Evolutionary conservation across 495 filamentous ascomycete species (phyloP), one percentile per base, ranked within the genome.

Genomic region (Hypoxylon fuscum): DNA sequence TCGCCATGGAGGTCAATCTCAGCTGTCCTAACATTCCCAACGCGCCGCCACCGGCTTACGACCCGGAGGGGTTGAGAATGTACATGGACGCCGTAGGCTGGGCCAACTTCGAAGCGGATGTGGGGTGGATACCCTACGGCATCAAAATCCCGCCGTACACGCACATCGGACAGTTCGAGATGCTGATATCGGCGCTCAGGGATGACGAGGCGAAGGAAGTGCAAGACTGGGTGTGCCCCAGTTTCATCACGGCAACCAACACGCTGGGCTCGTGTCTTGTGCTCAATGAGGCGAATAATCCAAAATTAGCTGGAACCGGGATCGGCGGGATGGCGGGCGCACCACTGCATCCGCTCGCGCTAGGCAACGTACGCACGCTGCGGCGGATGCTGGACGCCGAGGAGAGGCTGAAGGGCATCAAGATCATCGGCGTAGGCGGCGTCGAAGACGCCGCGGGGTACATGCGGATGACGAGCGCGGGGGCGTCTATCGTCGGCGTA

Each of bases 71-170:
- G 0, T 69, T 92, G 12, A 15, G 49, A 0, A 55, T 66, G 14
- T 90, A 89, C 61, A 69, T 91, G 3, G 23, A 40, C 0, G 20
- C 62, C 0, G 68, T 87, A n/a, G 56, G 63, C 18, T 31, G 18
- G 10, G 4, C 40, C 50, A 17, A 49, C 65, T 44, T 2, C 64
- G 57, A 34, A 27, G 21, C 5, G 25, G 20, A 8, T 2, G 29
- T 25, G 15, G 8, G 14, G 9, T 35, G 29, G 0, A 55, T 83
- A 5, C 73, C 77, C 2, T 74, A 90, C 34, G 89, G 89, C 0
- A 70, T 92, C 41, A 92, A 92, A 62, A 85, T 81, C 3, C 88
- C 89, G 25, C 89, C 89, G 3, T 92, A 89, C 64, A 92, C 89
- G 0, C 81, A 90, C 62, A 63, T 76, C 1, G 83, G 74, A 0